Percentiles rank a stretch among this genome's conserved stretches.
phyloP scores from a whole-genome alignment of 768 basidiomycete genomes.

The Trametes villosa region DNA sequence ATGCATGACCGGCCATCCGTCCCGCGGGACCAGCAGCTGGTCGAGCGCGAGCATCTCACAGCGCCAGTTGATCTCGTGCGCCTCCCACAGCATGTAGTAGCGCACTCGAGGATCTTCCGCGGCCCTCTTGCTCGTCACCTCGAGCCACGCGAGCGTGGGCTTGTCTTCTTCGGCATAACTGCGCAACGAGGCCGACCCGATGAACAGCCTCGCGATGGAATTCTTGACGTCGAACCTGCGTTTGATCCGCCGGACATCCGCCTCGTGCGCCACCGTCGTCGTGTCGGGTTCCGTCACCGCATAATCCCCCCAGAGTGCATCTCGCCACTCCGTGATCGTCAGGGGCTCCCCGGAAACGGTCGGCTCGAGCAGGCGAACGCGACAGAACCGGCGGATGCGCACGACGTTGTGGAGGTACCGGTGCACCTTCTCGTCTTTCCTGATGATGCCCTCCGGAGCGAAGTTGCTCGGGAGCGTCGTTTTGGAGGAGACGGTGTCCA shows the following conservation, averaged over 20 bases:
- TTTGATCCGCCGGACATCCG: neutral
- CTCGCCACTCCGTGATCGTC: neutral
- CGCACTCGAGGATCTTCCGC: neutral
- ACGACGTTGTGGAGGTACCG: neutral
- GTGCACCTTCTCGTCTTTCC: neutral
- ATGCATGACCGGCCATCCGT: neutral
- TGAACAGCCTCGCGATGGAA: neutral
- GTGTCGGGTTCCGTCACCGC: neutral
- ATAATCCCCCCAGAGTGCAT: slow-evolving; percentile 2
- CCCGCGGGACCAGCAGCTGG: neutral
- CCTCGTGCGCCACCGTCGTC: neutral
- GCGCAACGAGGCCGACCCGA: neutral
- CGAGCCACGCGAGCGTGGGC: neutral
- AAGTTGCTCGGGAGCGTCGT: too few relatives aligned
- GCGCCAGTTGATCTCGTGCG: neutral
- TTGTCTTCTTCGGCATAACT: neutral
- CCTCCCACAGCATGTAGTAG: neutral
- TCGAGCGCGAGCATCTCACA: slow-evolving; percentile 1
- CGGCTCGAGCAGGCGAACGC: neutral
- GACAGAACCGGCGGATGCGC: neutral
- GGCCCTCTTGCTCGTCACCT: neutral
- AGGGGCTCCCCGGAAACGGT: neutral
- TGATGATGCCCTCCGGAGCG: neutral
- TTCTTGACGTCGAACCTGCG: neutral
- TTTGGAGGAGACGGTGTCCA: neutral